phyloP scores from a whole-genome alignment of 1,139 yeast genomes.

The Neolecta irregularis region DNA sequence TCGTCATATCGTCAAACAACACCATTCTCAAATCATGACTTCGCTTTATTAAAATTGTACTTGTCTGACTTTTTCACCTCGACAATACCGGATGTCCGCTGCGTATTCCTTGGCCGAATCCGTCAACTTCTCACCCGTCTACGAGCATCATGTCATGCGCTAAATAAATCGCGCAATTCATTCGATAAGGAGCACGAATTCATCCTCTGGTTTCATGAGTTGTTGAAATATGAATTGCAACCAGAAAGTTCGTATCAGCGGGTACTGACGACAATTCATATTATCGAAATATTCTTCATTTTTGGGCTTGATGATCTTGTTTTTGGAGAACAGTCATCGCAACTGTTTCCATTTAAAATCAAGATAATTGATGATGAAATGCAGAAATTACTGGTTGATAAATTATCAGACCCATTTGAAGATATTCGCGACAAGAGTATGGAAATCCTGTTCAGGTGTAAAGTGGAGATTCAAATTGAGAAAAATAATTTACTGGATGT shows the following conservation, averaged over 20 bases:
- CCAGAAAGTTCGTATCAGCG: constrained; percentile 10
- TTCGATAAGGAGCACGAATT: too few relatives aligned
- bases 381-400: constrained; percentile 39
- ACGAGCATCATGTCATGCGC: too few relatives aligned
- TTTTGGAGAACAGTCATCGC: too few relatives aligned
- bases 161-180: too few relatives aligned
- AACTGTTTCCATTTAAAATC: constrained; percentile 32
- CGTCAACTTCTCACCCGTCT: too few relatives aligned
- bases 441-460: constrained; percentile 26
- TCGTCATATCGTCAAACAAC: too few relatives aligned
- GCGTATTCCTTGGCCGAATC: too few relatives aligned
- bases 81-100: too few relatives aligned
- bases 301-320: constrained; percentile 6
- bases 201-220: constrained; percentile 6
- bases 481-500: constrained; percentile 16
- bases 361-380: constrained; percentile 29
- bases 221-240: constrained; percentile 7
- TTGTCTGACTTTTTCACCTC: too few relatives aligned
- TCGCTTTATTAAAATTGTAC: too few relatives aligned
- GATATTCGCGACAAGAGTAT: constrained; percentile 49
- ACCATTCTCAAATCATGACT: too few relatives aligned
- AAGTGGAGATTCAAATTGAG: constrained; percentile 16
- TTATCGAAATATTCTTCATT: constrained; percentile 6
- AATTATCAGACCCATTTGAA: constrained; percentile 54
- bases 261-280: constrained; percentile 7